phyloP scores from a whole-genome alignment of 805 yeast genomes.

The Helenozyma baotianmanensis region DNA sequence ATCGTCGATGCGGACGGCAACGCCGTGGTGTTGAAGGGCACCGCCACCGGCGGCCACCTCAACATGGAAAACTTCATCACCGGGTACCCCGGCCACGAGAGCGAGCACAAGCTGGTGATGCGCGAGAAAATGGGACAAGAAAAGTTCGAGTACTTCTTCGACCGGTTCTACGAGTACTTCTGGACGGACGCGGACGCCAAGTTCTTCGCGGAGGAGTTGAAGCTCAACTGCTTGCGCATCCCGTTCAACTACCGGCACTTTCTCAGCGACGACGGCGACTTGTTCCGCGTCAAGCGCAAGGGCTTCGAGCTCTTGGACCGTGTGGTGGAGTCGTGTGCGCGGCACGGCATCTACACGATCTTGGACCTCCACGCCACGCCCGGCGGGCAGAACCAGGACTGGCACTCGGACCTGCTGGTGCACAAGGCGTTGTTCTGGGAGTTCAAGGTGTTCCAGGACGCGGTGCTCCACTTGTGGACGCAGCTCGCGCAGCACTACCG shows the following conservation, averaged over 20 bases:
- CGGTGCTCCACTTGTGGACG: conserved; percentile 41
- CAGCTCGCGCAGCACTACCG: conserved; percentile 43
- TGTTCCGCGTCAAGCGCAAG: conserved; percentile 37
- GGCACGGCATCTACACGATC: conserved; percentile 44
- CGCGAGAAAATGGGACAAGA: conserved; percentile 40
- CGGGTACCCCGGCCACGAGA: conserved; percentile 51
- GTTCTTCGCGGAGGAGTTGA: conserved; percentile 36
- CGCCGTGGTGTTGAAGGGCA: conserved; percentile 42
- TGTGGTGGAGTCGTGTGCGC: conserved; percentile 40
- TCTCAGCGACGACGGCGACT: conserved; percentile 42
- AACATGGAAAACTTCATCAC: conserved; percentile 57
- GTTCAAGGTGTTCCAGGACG: conserved; percentile 45
- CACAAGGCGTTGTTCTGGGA: conserved; percentile 49
- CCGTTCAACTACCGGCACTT: conserved; percentile 52
- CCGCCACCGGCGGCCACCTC: conserved; percentile 48
- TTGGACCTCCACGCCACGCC: conserved; percentile 48
- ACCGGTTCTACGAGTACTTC: conserved; percentile 49
- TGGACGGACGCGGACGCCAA: conserved; percentile 49
- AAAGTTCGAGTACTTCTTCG: conserved; percentile 46
- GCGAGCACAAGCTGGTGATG: conserved; percentile 44
- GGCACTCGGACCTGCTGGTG: conserved; percentile 47
- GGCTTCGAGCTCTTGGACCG: conserved; percentile 44
- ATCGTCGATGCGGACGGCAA: conserved; percentile 40
- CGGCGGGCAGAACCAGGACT: conserved; percentile 53
- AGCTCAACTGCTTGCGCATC: conserved; percentile 44